Conservation (phyloP, 306 rosid genomes). For the Cicer judaicum region DNA sequence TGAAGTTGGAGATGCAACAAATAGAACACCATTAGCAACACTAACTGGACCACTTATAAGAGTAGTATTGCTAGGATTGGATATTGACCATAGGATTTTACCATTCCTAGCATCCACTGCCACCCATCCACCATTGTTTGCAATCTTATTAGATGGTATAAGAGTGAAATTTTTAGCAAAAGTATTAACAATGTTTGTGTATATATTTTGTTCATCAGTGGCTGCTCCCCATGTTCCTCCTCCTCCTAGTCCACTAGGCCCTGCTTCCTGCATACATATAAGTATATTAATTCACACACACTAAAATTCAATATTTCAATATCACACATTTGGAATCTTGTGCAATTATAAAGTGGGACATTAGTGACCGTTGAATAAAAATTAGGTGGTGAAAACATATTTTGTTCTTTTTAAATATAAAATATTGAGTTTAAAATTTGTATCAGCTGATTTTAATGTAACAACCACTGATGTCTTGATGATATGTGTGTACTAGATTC, state of each 20-base stretch:
- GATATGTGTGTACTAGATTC: no score
- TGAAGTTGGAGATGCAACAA: slow-evolving; percentile 51
- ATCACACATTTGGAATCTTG: no score
- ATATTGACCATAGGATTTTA: slow-evolving; percentile 39
- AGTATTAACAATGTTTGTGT: slow-evolving; percentile 34
- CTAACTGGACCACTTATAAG: slow-evolving; percentile 52
- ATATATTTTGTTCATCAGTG: neutral
- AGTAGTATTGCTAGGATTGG: slow-evolving; percentile 41
- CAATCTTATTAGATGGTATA: slow-evolving; percentile 48
- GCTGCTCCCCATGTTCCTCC: slow-evolving; percentile 74
- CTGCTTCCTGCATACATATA: slow-evolving; percentile 54
- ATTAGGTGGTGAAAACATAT: no score
- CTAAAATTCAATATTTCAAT: neutral
- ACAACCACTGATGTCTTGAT: no score
- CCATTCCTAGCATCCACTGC: slow-evolving; percentile 59
- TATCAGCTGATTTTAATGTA: no score
- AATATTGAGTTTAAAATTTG: no score
- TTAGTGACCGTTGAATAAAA: no score
- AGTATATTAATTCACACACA: neutral
- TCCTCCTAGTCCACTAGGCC: slow-evolving; percentile 57
- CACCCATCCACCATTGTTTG: slow-evolving; percentile 63
- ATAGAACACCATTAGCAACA: slow-evolving; percentile 62
- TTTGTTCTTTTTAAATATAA: no score
- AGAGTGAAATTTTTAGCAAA: slow-evolving; percentile 55
- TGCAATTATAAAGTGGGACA: no score